Base-by-base conservation (phyloP, 192 early-diverging fungal species). In the Rhizophagus clarus region DNA sequence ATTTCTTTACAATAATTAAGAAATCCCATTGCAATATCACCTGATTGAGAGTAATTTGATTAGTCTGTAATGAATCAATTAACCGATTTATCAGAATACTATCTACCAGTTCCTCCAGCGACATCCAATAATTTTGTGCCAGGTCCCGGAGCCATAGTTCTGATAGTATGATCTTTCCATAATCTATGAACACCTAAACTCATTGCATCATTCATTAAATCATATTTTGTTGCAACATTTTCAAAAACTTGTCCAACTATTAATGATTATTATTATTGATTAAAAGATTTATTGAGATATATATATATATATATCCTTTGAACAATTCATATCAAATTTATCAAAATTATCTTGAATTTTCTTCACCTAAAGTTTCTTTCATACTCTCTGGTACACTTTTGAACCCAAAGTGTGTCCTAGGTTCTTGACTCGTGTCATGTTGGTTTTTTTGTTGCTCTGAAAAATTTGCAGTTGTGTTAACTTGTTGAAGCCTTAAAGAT, bases 191-290 rank as follows among this genome's bases (percentile, higher is more conserved):
- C 85, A 37, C 98, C 98, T 37, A 89, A 86, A 82, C 92, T 94
- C 97, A 98, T 98, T 24, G 94, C 92, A 76, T 98, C 97, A 88
- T 98, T 98, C 98, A 99, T 98, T 14, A 97, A 75, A 83, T 99
- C 98, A 87, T 99, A 99, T 67, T 93, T 97, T n/a, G 87, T 83
- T 3, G 98, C 98, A 24, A 99, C 98, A 80, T 90, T 96, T n/a
- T 92, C 89, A 83, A 98, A 99, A 15, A 99, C 98, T 69, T 89
- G 83, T 68, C 91, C 93, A 42, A 99, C 97, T 95, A 81, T 66
- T 69, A 12, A 56, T 24, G 22, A n/a, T 63, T 1, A 34, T 29
- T 2, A n/a, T n/a, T n/a, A n/a, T n/a, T n/a, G n/a, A n/a, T n/a
- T n/a, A n/a, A n/a, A n/a, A n/a, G n/a, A n/a, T n/a, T n/a, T n/a